Percentiles rank a stretch among this genome's conserved stretches.
Conservation (phyloP, 176 grass and related monocot species). For the Carex myosuroides region DNA sequence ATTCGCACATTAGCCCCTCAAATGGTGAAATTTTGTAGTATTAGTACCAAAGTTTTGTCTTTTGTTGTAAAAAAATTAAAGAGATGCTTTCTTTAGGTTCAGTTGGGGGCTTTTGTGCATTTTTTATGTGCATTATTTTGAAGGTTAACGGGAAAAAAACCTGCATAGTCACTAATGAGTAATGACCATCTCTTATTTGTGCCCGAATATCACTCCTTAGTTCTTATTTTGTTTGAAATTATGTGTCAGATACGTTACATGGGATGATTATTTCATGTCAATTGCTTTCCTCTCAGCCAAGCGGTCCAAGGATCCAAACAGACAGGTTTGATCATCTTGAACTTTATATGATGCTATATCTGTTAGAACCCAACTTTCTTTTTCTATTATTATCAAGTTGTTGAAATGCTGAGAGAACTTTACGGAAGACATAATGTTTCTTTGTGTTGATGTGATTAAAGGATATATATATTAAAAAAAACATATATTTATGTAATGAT, state of each 20-base stretch:
- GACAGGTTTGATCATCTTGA: constrained; percentile 47
- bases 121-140: not conserved
- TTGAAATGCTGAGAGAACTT: constrained; percentile 30
- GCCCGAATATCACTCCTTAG: not conserved
- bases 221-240: not conserved
- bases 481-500: not conserved
- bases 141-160: not conserved
- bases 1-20: not conserved
- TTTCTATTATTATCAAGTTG: not conserved
- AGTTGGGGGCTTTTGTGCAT: not conserved
- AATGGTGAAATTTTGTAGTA: not conserved
- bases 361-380: not conserved
- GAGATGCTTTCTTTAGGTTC: too few relatives aligned
- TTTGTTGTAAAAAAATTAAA: too few relatives aligned
- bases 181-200: not conserved
- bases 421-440: not conserved
- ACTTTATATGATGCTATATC: not conserved
- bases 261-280: constrained; percentile 99
- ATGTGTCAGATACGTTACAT: constrained; percentile 68
- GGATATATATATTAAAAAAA: too few relatives aligned
- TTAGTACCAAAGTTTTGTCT: not conserved
- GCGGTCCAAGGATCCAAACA: constrained; percentile 88
- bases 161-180: not conserved
- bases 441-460: not conserved
- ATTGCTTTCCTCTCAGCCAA: constrained; percentile 94